Evolutionary conservation across 768 basidiomycete species (phyloP).

Genomic region (Leucocoprinus sp.): DNA sequence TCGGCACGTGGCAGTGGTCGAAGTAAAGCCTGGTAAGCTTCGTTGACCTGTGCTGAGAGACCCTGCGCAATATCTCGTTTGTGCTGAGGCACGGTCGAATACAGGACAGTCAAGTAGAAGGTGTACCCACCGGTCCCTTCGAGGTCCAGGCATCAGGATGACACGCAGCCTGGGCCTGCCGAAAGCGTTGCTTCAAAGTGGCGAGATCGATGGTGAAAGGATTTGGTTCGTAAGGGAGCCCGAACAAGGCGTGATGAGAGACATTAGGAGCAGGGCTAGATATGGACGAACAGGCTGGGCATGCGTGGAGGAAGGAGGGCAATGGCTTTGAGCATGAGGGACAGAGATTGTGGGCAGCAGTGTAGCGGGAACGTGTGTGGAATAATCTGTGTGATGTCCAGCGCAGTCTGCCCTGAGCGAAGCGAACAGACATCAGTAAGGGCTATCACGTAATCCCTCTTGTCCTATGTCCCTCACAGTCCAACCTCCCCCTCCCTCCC

Average conservation of each 20-base stretch:
- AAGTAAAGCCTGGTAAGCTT: conserved; percentile 71
- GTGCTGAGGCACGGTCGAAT: conserved; percentile 26
- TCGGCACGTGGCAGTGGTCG: conserved; percentile 69
- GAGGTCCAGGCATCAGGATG: conserved; percentile 86
- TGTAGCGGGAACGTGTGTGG: not conserved
- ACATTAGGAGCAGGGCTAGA: conserved; percentile 44
- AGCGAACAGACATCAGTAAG: too few species aligned
- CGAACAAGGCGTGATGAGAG: conserved; percentile 64
- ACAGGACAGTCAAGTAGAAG: conserved; percentile 1
- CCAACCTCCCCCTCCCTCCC: conserved; percentile 28
- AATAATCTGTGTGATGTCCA: not conserved
- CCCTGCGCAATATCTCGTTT: conserved; percentile 52
- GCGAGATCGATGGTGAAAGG: conserved; percentile 62
- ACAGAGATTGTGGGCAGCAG: conserved; percentile 27
- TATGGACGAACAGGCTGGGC: conserved; percentile 64
- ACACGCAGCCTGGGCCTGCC: conserved; percentile 63
- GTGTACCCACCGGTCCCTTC: conserved; percentile 44
- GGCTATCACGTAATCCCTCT: conserved; percentile 8
- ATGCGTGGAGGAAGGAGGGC: conserved; percentile 64
- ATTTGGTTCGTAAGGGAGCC: conserved; percentile 51
- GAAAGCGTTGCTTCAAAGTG: conserved; percentile 56
- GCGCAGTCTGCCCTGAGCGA: too few species aligned
- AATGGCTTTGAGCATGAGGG: conserved; percentile 55
- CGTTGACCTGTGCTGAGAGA: conserved; percentile 71
- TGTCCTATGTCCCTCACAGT: conserved; percentile 11